Conservation (phyloP, 345 rosid genomes). For the Pseudoturritis turrita region DNA sequence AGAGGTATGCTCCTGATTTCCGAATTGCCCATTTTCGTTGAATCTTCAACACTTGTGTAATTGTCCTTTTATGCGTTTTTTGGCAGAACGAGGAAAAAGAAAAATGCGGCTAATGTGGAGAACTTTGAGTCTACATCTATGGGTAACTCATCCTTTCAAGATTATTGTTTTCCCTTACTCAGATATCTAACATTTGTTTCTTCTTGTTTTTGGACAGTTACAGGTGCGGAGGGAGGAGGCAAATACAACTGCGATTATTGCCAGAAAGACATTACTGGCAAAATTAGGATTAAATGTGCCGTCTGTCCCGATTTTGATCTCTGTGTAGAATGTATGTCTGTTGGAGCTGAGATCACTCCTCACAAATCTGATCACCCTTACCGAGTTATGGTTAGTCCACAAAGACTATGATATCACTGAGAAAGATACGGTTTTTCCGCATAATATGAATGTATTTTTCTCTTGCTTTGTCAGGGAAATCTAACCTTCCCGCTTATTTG, state of each 20-base stretch:
- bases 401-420: not conserved
- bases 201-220: conserved; percentile 45
- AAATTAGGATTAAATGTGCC: conserved; percentile 89
- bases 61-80: too few species aligned
- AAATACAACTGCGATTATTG: conserved; percentile 96
- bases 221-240: conserved; percentile 76
- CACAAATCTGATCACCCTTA: conserved; percentile 84
- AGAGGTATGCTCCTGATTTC: conserved; percentile 45
- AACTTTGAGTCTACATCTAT: conserved; percentile 63
- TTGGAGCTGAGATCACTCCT: conserved; percentile 89
- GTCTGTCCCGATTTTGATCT: conserved; percentile 95
- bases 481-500: conserved; percentile 84
- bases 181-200: not conserved
- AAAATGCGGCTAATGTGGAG: conserved; percentile 72
- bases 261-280: conserved; percentile 91
- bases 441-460: too few species aligned
- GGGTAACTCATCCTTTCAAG: conserved; percentile 38
- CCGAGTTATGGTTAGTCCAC: conserved; percentile 84
- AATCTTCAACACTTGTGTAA: too few species aligned
- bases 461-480: conserved; percentile 58
- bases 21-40: too few species aligned
- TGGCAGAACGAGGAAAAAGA: conserved; percentile 86
- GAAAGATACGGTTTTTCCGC: not conserved
- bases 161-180: not conserved
- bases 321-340: conserved; percentile 92